Percentiles rank a stretch among this genome's conserved stretches.
phyloP scores from a whole-genome alignment of 331 rosid species.

The Dryas integrifolia region DNA sequence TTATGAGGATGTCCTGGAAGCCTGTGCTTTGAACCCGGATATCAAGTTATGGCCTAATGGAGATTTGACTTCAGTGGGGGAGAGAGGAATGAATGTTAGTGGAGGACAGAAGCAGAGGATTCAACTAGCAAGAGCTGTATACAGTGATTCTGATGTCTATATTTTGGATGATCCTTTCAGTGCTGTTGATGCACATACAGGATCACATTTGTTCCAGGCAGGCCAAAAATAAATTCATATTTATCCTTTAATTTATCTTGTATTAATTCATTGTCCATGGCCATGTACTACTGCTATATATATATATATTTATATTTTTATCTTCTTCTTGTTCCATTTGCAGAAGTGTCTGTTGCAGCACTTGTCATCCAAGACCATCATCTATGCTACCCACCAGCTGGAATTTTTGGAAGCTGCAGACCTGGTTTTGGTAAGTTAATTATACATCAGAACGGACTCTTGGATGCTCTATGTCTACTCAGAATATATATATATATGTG shows the following conservation, averaged over 20 bases:
- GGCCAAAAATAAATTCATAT: neutral
- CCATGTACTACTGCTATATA: neutral
- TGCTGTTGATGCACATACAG: conserved; percentile 93
- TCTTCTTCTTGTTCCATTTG: conserved; percentile 9
- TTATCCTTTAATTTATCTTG: neutral
- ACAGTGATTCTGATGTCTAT: conserved; percentile 76
- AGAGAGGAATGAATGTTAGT: conserved; percentile 87
- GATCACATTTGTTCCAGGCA: conserved; percentile 76
- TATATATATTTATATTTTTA: neutral
- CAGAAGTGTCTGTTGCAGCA: conserved; percentile 85
- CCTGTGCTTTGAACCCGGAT: conserved; percentile 78
- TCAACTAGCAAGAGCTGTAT: conserved; percentile 88
- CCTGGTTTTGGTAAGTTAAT: conserved; percentile 56
- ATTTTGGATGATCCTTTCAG: conserved; percentile 93
- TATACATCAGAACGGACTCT: neutral
- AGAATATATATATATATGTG: no score
- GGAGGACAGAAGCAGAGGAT: conserved; percentile 93
- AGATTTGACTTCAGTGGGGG: conserved; percentile 68
- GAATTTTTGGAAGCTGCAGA: conserved; percentile 84
- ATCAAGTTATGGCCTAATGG: conserved; percentile 64
- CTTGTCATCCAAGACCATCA: conserved; percentile 68
- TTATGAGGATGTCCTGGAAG: conserved; percentile 63
- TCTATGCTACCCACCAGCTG: conserved; percentile 86
- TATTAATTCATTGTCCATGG: conserved; percentile 2
- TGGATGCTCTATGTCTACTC: neutral